Conservation (phyloP, 495 filamentous ascomycete genomes). For the Penicillium cosmopolitanum region DNA sequence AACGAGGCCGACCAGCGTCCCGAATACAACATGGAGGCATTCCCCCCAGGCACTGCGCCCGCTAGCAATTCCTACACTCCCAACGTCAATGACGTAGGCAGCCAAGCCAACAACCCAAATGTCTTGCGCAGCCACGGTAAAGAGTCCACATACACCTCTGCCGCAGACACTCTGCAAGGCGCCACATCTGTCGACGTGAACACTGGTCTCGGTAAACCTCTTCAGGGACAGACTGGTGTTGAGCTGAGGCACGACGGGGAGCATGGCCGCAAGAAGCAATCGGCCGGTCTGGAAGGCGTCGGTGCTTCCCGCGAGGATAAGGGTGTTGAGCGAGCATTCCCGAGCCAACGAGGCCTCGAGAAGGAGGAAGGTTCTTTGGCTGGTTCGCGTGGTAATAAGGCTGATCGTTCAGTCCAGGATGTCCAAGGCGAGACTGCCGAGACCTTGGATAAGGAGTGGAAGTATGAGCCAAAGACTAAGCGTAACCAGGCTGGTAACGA, state of each 20-base stretch:
- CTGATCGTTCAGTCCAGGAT: constrained; percentile 43
- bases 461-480: constrained; percentile 38
- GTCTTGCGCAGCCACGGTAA: constrained; percentile 45
- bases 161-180: constrained; percentile 61
- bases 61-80: constrained; percentile 61
- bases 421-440: constrained; percentile 48
- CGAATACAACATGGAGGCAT: constrained; percentile 65
- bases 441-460: constrained; percentile 51
- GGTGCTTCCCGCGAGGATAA: constrained; percentile 43
- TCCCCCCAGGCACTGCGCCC: constrained; percentile 69
- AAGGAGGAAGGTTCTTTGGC: constrained; percentile 25
- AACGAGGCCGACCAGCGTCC: constrained; percentile 60
- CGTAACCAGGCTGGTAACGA: constrained; percentile 11
- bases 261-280: constrained; percentile 55
- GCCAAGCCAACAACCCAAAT: constrained; percentile 51
- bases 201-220: constrained; percentile 61
- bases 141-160: constrained; percentile 43
- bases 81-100: constrained; percentile 49
- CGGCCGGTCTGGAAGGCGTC: constrained; percentile 57
- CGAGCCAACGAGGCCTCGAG: constrained; percentile 37
- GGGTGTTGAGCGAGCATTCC: constrained; percentile 29
- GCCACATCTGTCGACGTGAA: constrained; percentile 67
- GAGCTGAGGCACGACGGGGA: constrained; percentile 62
- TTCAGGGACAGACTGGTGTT: constrained; percentile 59
- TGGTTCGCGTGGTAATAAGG: constrained; percentile 36